phyloP scores from a whole-genome alignment of 192 early-diverging fungal species.

The Backusella luteola region DNA sequence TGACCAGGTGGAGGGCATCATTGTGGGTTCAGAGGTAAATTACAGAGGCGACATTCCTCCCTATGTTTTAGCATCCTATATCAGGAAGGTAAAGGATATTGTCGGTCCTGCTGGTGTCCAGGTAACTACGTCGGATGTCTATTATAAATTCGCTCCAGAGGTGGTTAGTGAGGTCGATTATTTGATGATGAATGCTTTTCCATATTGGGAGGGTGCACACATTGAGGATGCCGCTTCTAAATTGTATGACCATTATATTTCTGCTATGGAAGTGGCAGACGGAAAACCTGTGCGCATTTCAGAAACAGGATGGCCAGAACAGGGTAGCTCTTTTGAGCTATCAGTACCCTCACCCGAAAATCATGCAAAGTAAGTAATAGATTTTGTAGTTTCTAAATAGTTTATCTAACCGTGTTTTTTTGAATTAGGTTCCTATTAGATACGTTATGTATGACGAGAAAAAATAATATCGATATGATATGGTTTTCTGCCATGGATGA shows the following conservation, averaged over 20 bases:
- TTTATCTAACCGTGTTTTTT: too few relatives aligned
- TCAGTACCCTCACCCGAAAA: slow-evolving; percentile 49
- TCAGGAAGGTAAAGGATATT: slow-evolving; percentile 37
- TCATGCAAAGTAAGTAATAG: slow-evolving; percentile 34
- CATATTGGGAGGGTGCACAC: slow-evolving; percentile 58
- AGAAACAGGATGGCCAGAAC: slow-evolving; percentile 65
- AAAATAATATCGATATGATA: slow-evolving; percentile 47
- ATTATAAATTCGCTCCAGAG: slow-evolving; percentile 39
- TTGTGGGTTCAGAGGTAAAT: slow-evolving; percentile 60
- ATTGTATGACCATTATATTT: slow-evolving; percentile 50
- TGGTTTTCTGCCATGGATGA: slow-evolving; percentile 62
- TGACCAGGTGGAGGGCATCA: slow-evolving; percentile 43
- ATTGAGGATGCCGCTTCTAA: slow-evolving; percentile 47
- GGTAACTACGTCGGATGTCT: slow-evolving; percentile 58
- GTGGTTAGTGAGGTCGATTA: slow-evolving; percentile 56
- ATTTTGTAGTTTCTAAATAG: too few relatives aligned
- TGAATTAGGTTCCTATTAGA: slow-evolving; percentile 40
- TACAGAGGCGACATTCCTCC: slow-evolving; percentile 54
- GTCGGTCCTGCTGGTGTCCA: slow-evolving; percentile 38
- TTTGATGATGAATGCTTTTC: slow-evolving; percentile 50
- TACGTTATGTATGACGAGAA: slow-evolving; percentile 49
- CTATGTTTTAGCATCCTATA: slow-evolving; percentile 45
- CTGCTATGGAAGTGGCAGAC: slow-evolving; percentile 38
- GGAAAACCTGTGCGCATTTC: slow-evolving; percentile 53
- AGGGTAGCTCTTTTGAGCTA: slow-evolving; percentile 44